Conservation (phyloP, 805 yeast species). For the Wickerhamomyces ciferrii region DNA sequence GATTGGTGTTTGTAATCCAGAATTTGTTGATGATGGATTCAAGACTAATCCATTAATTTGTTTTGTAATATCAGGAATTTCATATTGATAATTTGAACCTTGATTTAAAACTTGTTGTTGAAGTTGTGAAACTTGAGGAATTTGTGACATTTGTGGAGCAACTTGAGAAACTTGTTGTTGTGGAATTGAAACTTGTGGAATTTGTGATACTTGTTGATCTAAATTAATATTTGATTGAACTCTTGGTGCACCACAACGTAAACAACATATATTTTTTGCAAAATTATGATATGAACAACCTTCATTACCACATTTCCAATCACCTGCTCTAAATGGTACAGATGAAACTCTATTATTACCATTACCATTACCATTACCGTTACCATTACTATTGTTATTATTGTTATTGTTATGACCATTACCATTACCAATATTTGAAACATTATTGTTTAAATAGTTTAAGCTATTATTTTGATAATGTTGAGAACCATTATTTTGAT, state of each 20-base stretch:
- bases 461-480: too few species aligned
- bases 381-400: slow-evolving; percentile 17
- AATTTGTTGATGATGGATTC: not conserved
- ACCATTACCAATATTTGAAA: not conserved
- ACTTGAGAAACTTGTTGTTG: slow-evolving; percentile 1
- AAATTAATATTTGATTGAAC: slow-evolving; percentile 3
- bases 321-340: slow-evolving; percentile 96
- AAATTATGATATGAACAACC: slow-evolving; percentile 85
- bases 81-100: not conserved
- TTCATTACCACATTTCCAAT: slow-evolving; percentile 86
- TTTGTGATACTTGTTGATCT: not conserved
- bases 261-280: slow-evolving; percentile 83
- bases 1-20: not conserved
- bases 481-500: slow-evolving; percentile 7
- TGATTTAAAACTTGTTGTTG: not conserved
- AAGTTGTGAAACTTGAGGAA: slow-evolving; percentile 6
- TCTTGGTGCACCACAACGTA: slow-evolving; percentile 83
- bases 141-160: slow-evolving; percentile 3
- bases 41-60: not conserved
- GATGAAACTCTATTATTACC: slow-evolving; percentile 30
- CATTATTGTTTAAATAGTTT: too few species aligned
- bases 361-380: slow-evolving; percentile 13
- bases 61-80: not conserved
- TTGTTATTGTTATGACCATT: slow-evolving; percentile 3
- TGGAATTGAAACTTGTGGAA: not conserved